phyloP scores from a whole-genome alignment of 495 filamentous ascomycete genomes.

The Paragyromitra xinjiangensis region DNA sequence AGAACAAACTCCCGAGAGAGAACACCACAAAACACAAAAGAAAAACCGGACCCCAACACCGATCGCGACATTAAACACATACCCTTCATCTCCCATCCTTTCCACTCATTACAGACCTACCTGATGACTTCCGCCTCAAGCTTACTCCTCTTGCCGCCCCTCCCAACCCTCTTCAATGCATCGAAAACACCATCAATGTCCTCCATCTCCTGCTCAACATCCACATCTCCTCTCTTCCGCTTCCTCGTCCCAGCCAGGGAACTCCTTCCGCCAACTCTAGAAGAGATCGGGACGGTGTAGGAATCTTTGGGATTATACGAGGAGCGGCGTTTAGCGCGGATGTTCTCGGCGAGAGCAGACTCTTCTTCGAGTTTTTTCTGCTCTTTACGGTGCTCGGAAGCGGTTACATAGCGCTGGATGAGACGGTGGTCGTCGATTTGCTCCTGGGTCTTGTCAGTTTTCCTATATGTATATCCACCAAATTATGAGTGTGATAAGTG shows the following conservation, averaged over 20 bases:
- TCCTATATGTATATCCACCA: background rate
- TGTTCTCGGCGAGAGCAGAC: slow-evolving; percentile 21
- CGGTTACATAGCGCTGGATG: slow-evolving; percentile 56
- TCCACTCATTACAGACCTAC: slow-evolving; percentile 6
- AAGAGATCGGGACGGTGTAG: background rate
- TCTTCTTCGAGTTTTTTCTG: slow-evolving; percentile 48
- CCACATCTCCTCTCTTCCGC: slow-evolving; percentile 28
- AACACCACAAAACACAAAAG: slow-evolving; percentile 18
- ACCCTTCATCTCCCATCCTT: background rate
- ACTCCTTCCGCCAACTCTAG: background rate
- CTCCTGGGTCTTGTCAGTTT: slow-evolving; percentile 33
- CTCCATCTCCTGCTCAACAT: slow-evolving; percentile 49
- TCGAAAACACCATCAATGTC: slow-evolving; percentile 48
- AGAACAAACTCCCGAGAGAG: background rate
- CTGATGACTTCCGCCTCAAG: slow-evolving; percentile 44
- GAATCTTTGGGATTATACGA: slow-evolving; percentile 39
- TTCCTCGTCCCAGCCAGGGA: slow-evolving; percentile 2
- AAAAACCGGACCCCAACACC: slow-evolving; percentile 33
- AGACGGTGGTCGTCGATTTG: slow-evolving; percentile 54
- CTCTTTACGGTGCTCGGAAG: slow-evolving; percentile 52
- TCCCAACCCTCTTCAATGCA: slow-evolving; percentile 37
- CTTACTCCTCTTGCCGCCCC: slow-evolving; percentile 46
- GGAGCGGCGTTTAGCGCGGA: slow-evolving; percentile 20
- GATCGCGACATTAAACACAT: slow-evolving; percentile 19
- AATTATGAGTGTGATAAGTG: background rate